phyloP scores from a whole-genome alignment of 495 filamentous ascomycete species.

The Friedmanniomyces simplex region DNA sequence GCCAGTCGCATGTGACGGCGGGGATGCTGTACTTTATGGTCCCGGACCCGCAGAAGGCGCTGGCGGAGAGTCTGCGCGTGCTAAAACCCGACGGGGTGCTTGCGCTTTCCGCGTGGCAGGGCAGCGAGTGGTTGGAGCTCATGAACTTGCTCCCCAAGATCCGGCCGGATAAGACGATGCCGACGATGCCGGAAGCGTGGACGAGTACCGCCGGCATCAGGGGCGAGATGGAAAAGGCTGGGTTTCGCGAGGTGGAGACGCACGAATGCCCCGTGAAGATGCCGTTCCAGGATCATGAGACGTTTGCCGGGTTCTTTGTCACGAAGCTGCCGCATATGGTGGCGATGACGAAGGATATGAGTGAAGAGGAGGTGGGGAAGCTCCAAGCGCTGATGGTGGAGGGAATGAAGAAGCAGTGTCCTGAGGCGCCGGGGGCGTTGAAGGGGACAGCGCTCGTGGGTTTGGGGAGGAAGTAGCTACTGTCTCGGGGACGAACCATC shows the following conservation, averaged over 20 bases:
- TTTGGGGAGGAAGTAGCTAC: constrained; percentile 13
- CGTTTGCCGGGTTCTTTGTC: constrained; percentile 9
- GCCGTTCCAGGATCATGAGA: neutral
- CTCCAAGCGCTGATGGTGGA: neutral
- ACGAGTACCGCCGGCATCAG: neutral
- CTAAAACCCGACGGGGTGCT: constrained; percentile 11
- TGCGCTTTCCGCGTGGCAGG: constrained; percentile 7
- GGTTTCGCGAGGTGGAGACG: constrained; percentile 16
- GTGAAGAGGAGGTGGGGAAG: constrained; percentile 6
- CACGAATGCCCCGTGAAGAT: constrained; percentile 3
- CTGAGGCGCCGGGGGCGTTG: constrained; percentile 8
- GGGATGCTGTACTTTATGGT: constrained; percentile 20
- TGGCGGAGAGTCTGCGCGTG: constrained; percentile 7
- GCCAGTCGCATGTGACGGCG: constrained; percentile 16
- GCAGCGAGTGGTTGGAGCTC: constrained; percentile 18
- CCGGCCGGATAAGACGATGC: constrained; percentile 10
- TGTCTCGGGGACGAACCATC: too few species aligned
- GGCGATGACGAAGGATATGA: constrained; percentile 4
- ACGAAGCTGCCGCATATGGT: constrained; percentile 15
- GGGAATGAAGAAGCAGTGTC: constrained; percentile 11
- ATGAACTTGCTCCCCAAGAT: constrained; percentile 2
- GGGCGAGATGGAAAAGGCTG: constrained; percentile 17
- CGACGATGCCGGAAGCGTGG: constrained; percentile 9
- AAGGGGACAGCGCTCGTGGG: constrained; percentile 11
- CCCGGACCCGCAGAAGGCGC: constrained; percentile 13